A percentile compares a stretch with the other conserved stretches of the same genome.
Conservation (phyloP, 2,329 filamentous ascomycete genomes). For the Ascochyta koolunga region DNA sequence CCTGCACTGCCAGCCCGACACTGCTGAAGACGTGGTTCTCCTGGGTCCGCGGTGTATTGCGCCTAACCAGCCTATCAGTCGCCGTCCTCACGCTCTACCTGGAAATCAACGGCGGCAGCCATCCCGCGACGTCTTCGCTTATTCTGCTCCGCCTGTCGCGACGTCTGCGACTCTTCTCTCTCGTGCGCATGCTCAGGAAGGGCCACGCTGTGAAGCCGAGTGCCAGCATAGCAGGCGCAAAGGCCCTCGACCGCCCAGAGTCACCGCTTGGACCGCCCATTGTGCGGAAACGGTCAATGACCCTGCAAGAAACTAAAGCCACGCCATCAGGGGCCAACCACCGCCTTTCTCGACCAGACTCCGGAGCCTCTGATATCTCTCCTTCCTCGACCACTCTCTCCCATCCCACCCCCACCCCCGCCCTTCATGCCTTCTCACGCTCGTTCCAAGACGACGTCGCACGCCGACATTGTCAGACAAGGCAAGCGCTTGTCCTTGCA, state of each 20-base stretch:
- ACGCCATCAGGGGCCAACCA: constrained; percentile 24
- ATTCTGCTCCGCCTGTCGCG: constrained; percentile 44
- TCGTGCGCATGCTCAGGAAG: constrained; percentile 29
- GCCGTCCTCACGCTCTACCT: constrained; percentile 40
- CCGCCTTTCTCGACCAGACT: constrained; percentile 19
- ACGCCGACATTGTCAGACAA: constrained; percentile 42
- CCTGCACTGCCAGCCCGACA: constrained; percentile 32
- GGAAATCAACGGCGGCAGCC: constrained; percentile 34
- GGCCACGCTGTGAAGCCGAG: constrained; percentile 32
- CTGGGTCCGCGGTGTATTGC: constrained; percentile 32
- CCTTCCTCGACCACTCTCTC: constrained; percentile 25
- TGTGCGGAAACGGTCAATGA: constrained; percentile 27
- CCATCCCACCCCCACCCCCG: constrained; percentile 16
- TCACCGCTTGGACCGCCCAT: constrained; percentile 18
- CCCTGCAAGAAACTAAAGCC: constrained; percentile 36
- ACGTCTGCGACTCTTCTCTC: constrained; percentile 33
- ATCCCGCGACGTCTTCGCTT: constrained; percentile 38
- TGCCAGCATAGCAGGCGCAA: constrained; percentile 21
- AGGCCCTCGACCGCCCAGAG: constrained; percentile 39
- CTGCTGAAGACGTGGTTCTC: constrained; percentile 40
- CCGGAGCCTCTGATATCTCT: constrained; percentile 20
- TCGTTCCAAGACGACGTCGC: constrained; percentile 45
- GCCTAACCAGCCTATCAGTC: constrained; percentile 35
- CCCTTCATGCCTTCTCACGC: constrained; percentile 35
- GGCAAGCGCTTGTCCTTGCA: constrained; percentile 56